These are phyloP conservation scores for Cryptococcus floricola DNA, from an alignment of 1,284 basidiomycete species.

Conservation along the genomic window DNA sequence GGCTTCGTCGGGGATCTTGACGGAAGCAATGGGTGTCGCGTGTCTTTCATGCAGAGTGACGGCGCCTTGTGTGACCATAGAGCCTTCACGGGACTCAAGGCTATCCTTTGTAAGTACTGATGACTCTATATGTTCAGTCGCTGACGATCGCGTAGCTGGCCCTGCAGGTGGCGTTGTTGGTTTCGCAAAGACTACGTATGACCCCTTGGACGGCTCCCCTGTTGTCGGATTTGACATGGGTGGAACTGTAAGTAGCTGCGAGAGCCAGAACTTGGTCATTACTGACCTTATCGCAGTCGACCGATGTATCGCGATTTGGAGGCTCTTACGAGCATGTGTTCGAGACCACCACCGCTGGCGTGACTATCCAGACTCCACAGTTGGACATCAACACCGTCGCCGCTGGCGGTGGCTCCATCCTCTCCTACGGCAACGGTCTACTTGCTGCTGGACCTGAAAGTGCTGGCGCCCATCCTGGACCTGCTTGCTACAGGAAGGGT, in stretches of 20 bases:
- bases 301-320: slow-evolving; percentile 59
- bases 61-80: slow-evolving; percentile 45
- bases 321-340: slow-evolving; percentile 40
- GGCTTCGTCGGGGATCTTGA: slow-evolving; percentile 47
- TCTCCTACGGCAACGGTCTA: slow-evolving; percentile 47
- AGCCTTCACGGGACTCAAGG: slow-evolving; percentile 36
- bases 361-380: slow-evolving; percentile 35
- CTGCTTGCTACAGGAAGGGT: slow-evolving; percentile 47
- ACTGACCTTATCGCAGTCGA: slow-evolving; percentile 51
- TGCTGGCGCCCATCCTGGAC: slow-evolving; percentile 36
- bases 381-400: slow-evolving; percentile 47
- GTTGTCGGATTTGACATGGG: slow-evolving; percentile 57
- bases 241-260: slow-evolving; percentile 4
- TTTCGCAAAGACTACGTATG: slow-evolving; percentile 45
- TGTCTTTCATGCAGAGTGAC: slow-evolving; percentile 52
- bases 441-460: slow-evolving; percentile 36
- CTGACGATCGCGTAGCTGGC: slow-evolving; percentile 29
- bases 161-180: slow-evolving; percentile 57
- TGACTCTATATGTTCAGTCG: background rate
- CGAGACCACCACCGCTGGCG: slow-evolving; percentile 75
- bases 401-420: slow-evolving; percentile 47
- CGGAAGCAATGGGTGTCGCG: slow-evolving; percentile 36
- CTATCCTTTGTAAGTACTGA: slow-evolving; percentile 32
- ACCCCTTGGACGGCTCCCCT: slow-evolving; percentile 29
- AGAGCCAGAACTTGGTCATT: background rate